Evolutionary conservation across 129 eudicot genomes (phyloP).

Genomic region (Artemisia tridentata): DNA sequence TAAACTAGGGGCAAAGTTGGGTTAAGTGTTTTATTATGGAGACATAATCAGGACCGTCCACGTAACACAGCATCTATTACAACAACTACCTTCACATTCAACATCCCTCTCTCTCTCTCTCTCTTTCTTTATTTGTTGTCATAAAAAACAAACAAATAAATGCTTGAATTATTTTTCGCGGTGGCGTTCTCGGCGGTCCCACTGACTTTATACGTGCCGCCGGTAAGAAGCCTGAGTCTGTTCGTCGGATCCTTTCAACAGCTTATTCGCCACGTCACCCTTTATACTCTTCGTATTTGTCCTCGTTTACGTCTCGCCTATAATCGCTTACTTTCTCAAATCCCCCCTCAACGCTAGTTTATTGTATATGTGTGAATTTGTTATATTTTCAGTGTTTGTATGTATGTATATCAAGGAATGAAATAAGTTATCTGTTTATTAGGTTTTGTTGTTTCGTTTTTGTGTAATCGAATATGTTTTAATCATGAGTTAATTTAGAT

Average conservation of each 20-base stretch:
- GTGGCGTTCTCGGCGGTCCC: constrained; percentile 90
- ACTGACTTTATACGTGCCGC: constrained; percentile 69
- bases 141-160: constrained; percentile 16
- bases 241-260: constrained; percentile 58
- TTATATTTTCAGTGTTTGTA: background rate
- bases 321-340: constrained; percentile 29
- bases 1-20: too few species aligned
- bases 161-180: constrained; percentile 70
- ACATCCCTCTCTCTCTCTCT: too few species aligned
- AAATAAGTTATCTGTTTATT: background rate
- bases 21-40: too few species aligned
- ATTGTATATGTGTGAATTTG: background rate
- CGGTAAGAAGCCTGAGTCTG: constrained; percentile 65
- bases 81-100: too few species aligned
- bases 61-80: too few species aligned
- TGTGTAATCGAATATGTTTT: background rate
- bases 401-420: background rate
- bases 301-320: constrained; percentile 49
- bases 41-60: too few species aligned
- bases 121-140: too few species aligned
- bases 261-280: constrained; percentile 40
- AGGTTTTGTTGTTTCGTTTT: constrained; percentile 3
- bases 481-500: too few species aligned
- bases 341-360: constrained; percentile 4
- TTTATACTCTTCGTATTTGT: constrained; percentile 37